These are phyloP conservation scores for Calycina marina DNA, from an alignment of 2,329 filamentous ascomycete species.

Conservation along the genomic window DNA sequence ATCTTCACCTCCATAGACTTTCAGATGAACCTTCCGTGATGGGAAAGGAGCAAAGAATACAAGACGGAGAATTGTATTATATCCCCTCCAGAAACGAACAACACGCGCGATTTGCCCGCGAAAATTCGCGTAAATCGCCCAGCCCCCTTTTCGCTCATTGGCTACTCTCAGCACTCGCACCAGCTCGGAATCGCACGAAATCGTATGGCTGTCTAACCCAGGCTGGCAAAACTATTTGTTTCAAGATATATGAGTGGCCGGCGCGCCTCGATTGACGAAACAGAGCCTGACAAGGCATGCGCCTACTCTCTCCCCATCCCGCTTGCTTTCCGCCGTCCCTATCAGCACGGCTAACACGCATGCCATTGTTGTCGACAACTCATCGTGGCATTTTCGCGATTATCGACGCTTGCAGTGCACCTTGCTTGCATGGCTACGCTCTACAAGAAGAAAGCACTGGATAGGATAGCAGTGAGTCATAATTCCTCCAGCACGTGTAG, in stretches of 20 bases:
- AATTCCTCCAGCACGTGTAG: slow-evolving; percentile 1
- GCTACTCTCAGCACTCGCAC: neutral
- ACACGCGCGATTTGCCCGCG: too few relatives aligned
- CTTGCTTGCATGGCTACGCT: neutral
- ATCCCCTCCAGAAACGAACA: too few relatives aligned
- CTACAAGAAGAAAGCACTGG: neutral
- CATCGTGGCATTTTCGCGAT: slow-evolving; percentile 19
- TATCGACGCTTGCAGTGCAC: slow-evolving; percentile 5
- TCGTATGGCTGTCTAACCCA: neutral
- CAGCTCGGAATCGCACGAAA: too few relatives aligned
- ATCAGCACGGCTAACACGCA: slow-evolving; percentile 2
- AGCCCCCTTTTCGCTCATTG: neutral
- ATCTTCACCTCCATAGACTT: too few relatives aligned
- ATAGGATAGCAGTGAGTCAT: slow-evolving; percentile 6
- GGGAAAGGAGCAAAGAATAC: too few relatives aligned
- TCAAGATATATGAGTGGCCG: slow-evolving; percentile 1
- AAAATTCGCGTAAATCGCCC: neutral
- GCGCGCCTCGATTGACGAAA: neutral
- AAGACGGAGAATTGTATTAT: too few relatives aligned
- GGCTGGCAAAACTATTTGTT: neutral
- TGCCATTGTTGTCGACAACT: slow-evolving; percentile 3
- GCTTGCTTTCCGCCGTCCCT: neutral
- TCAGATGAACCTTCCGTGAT: too few relatives aligned
- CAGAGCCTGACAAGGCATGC: slow-evolving; percentile 1
- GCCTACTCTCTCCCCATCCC: neutral